Percentiles rank a stretch among this genome's conserved stretches.
phyloP scores from a whole-genome alignment of 2,329 filamentous ascomycete genomes.

The Leptosphaerulina australis region DNA sequence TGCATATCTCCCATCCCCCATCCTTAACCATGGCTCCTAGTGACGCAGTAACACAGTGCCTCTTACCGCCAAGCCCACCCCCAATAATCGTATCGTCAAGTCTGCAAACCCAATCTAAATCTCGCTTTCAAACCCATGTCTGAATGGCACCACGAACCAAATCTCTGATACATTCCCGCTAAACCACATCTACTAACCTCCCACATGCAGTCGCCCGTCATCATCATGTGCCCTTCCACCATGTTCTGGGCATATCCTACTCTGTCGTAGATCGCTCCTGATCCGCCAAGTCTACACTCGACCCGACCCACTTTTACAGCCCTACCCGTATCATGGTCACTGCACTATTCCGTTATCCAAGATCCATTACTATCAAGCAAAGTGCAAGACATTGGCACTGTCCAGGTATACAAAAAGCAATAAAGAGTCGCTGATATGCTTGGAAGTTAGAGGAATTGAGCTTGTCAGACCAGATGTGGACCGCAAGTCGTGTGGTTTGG shows the following conservation, averaged over 20 bases:
- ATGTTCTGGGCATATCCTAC: too few relatives aligned
- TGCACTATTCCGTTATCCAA: background rate
- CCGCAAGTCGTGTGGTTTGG: background rate
- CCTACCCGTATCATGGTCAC: background rate
- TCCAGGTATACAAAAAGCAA: background rate
- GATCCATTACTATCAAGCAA: background rate
- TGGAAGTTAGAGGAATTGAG: background rate
- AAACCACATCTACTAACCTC: background rate
- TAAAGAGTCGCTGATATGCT: too few relatives aligned
- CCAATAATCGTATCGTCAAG: too few relatives aligned
- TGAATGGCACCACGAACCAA: too few relatives aligned
- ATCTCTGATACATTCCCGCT: too few relatives aligned
- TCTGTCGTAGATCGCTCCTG: background rate
- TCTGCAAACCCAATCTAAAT: too few relatives aligned
- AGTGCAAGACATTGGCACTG: background rate
- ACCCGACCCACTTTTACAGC: background rate
- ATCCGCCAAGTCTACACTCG: too few relatives aligned
- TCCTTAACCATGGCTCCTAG: too few relatives aligned
- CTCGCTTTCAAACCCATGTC: too few relatives aligned
- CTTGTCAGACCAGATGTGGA: background rate
- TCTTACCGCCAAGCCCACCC: too few relatives aligned
- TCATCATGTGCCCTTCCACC: background rate
- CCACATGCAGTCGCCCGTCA: background rate
- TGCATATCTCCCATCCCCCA: too few relatives aligned
- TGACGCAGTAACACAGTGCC: too few relatives aligned